Evolutionary conservation across 768 basidiomycete species (phyloP), one percentile per base, ranked within the genome.

Genomic region (Leucogyrophana mollusca): DNA sequence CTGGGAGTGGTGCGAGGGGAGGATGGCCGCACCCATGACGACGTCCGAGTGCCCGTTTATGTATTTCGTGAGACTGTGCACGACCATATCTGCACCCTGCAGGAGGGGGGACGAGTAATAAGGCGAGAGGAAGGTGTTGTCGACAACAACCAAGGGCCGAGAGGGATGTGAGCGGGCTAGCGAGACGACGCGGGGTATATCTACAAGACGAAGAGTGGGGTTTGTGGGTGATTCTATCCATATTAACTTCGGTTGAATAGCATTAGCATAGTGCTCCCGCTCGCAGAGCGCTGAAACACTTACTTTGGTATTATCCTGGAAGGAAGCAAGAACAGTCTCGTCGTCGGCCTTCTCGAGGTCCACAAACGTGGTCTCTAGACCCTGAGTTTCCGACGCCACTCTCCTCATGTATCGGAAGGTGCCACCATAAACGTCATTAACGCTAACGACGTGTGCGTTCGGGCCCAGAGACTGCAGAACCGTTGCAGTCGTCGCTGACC

Each of bases 151-250:
- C 22, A 93, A 71, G 0, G 94, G 94, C 0, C 67, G 61, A 0
- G 80, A 74, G 0, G 81, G 77, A 42, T 87, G 83, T 0, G 79
- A 70, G 45, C 73, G 78, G 2, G 84, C 83, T 40, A 95, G 68
- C 9, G 74, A 60, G 20, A 81, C 76, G 53, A 98, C 79, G 44
- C 82, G 79, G 1, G 74, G 66, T 60, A 98, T 84, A 58, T 92
- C 87, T 32, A 94, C 83, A 30, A 97, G 70, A 14, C 89, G 83
- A 9, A 98, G 82, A 1, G 91, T 91, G 0, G 95, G 95, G 70
- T 97, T 98, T 3, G 95, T 98, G 0, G 94, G 95, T 0, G 90
- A 76, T 67, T 99, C 95, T 54, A 96, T 82, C 93, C 94, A 97
- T 45, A 99, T 78, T 9, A 96, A 73, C 90, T 95, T 50, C 6